Evolutionary conservation across 1,139 yeast species (phyloP), one percentile per base, ranked within the genome.

Genomic region (Saccharomyces hybrid): DNA sequence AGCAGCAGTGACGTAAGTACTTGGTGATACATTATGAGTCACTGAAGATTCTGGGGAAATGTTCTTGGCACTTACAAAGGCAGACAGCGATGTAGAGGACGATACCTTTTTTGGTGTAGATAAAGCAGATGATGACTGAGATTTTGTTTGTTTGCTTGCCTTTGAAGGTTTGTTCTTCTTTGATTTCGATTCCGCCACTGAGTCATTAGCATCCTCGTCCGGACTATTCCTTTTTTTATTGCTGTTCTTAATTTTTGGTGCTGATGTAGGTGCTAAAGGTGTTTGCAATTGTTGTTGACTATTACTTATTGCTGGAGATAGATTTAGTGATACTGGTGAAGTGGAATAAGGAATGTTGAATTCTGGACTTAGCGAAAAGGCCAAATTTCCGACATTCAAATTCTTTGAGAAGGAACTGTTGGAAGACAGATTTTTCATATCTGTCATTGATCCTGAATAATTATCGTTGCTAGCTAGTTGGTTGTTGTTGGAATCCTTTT

Each of bases 301-400:
- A 31, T 31, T 31, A 1, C 34, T 31, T 12, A 49, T 48, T 8
- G 52, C 42, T 34, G 61, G 63, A n/a, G 66, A 58, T 21, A 83
- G 70, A 1, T 86, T 81, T 16, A 89, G 89, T 28, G 91, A 83
- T 1, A 86, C 91, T 1, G 93, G 93, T 26, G 91, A 89, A 31
- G 85, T 78, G 47, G 83, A 75, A 63, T 85, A 85, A 8, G 91
- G 93, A 57, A 85, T 84, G 54, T 68, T 65, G 50, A 66, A 66
- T 34, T 67, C 71, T 16, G 65, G 65, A 42, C 63, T 59, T 27
- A 65, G 52, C 4, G 68, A 57, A 50, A 65, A 65, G 34, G 34
- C 34, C 34, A 31, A 12, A 31, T 31, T 31, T 24, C 53, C 50
- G 4, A 49, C 44, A 12, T 52, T 24, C 2, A 50, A 38, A 31